Base-by-base conservation (phyloP, 2,329 filamentous ascomycete genomes). In the Sporothrix mexicana region DNA sequence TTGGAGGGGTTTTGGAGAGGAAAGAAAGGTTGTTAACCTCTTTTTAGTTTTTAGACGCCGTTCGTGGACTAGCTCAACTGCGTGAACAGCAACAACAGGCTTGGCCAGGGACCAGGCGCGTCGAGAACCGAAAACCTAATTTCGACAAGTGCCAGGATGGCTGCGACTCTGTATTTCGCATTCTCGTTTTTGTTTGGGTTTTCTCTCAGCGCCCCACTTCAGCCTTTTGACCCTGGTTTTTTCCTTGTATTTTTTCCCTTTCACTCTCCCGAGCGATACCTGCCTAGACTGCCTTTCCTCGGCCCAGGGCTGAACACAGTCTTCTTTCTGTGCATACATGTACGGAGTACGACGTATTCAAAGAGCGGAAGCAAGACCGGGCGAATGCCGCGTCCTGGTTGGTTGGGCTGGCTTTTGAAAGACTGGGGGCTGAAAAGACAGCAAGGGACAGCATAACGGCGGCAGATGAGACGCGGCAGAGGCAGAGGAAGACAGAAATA, bases 101-200 rank as follows among this genome's bases (percentile, higher is more conserved):
- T 55, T 55, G 51, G 51, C 51, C 23, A 55, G 51, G 51, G 51
- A 12, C 51, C 51, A 20, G 51, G 51, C 51, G 51, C 20, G 51
- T 55, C 51, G 51, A 36, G 30, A 36, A 36, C 30, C 51, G 17
- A 17, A 55, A 55, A 23, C 51, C 51, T 55, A 55, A 25, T 55
- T 55, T 55, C 20, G 51, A 55, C 51, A 55, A 13, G 1, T 2
- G 8, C 15, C 15, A 51, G 13, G n/a, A 15, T 15, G n/a, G 7
- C 15, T 51, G 47, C 17, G 1, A 7, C 15, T 15, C 47, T 51
- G n/a, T 55, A 55, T 25, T 55, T 55, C 51, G 51, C 51, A 25
- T 55, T 25, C 23, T 55, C 20, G 51, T 8, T 20, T 51, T 51
- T 17, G 49, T 20, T 7, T 20, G 20, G 47, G n/a, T 17, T 6